phyloP scores from a whole-genome alignment of 2,329 filamentous ascomycete species.

The Phoma sp. region DNA sequence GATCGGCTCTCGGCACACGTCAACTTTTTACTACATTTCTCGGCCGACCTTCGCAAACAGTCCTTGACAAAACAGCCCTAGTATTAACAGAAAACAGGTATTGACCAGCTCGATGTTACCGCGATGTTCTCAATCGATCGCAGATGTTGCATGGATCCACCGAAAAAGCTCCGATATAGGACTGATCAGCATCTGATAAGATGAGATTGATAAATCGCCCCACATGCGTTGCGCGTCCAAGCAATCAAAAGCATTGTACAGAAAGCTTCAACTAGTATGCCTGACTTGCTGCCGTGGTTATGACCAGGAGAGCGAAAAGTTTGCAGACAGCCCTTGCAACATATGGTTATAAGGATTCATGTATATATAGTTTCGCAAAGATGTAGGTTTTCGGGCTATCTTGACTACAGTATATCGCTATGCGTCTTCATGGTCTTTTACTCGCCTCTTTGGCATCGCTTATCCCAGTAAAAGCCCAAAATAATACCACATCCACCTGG shows the following conservation, averaged over 20 bases:
- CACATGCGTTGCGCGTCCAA: background rate
- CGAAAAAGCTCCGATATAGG: slow-evolving; percentile 1
- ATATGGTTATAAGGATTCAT: too few species aligned
- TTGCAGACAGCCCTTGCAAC: too few species aligned
- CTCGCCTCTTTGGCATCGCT: too few species aligned
- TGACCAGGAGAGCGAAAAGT: background rate
- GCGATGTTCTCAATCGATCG: background rate
- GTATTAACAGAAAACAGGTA: background rate
- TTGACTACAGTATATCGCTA: too few species aligned
- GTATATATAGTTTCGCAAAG: too few species aligned
- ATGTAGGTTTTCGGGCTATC: too few species aligned
- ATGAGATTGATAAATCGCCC: background rate
- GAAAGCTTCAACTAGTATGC: background rate
- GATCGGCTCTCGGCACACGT: too few species aligned
- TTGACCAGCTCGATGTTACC: background rate
- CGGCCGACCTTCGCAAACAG: too few species aligned
- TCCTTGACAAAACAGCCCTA: background rate
- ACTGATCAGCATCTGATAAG: slow-evolving; percentile 1
- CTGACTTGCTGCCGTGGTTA: background rate
- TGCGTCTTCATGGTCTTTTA: too few species aligned
- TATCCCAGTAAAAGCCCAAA: too few species aligned
- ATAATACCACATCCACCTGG: too few species aligned
- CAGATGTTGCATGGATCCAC: background rate
- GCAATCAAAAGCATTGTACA: background rate
- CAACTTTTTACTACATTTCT: too few species aligned